Conservation (phyloP, 148 eudicot species). For the Salicornia ramosissima region DNA sequence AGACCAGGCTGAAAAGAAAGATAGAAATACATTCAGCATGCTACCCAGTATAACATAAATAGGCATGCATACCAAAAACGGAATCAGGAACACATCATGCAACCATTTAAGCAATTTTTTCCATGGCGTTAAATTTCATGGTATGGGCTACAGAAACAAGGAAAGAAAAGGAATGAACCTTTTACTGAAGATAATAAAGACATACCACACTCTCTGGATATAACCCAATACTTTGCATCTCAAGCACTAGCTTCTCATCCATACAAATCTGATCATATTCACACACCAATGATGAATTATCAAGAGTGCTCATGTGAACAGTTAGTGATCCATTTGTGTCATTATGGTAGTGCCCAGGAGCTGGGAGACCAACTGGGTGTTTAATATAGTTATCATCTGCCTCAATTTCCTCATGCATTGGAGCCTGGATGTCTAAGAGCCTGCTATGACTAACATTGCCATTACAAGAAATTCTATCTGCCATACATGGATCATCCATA, state of each 20-base stretch:
- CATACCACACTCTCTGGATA: constrained; percentile 70
- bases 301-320: too few relatives aligned
- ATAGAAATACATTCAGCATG: constrained; percentile 5
- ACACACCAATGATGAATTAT: too few relatives aligned
- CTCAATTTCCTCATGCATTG: constrained; percentile 38
- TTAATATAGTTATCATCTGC: constrained; percentile 36
- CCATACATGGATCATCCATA: constrained; percentile 33
- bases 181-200: constrained; percentile 7
- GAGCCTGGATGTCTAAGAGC: constrained; percentile 35
- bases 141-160: not conserved
- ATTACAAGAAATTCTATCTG: constrained; percentile 44
- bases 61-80: too few relatives aligned
- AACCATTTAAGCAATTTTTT: too few relatives aligned
- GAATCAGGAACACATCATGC: too few relatives aligned
- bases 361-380: constrained; percentile 38
- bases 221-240: constrained; percentile 83
- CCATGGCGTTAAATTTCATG: too few relatives aligned
- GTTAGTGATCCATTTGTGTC: constrained; percentile 36
- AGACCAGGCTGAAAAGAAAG: constrained; percentile 66
- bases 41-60: not conserved
- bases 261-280: constrained; percentile 57
- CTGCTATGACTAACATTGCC: constrained; percentile 41
- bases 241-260: constrained; percentile 64
- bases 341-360: constrained; percentile 34
- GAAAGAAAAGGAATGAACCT: not conserved